Percentiles rank a stretch among this genome's conserved stretches.
phyloP scores from a whole-genome alignment of 2,329 filamentous ascomycete genomes.

The Colletotrichum sp. region DNA sequence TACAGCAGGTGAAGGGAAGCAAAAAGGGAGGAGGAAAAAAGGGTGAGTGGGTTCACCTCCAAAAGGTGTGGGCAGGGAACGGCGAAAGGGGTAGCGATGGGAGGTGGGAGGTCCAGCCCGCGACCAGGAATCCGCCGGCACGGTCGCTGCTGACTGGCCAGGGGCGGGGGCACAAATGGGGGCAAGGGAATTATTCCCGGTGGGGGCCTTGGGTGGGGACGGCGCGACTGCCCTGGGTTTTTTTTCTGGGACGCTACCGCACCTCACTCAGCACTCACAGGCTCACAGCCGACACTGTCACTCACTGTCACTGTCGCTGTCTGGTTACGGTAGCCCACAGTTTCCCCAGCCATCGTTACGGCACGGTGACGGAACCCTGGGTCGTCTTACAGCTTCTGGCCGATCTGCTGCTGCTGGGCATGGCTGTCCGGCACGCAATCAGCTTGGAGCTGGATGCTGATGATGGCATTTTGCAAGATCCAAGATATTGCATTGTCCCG shows the following conservation, averaged over 20 bases:
- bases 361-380: neutral
- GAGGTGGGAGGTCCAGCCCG: constrained; percentile 5
- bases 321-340: neutral
- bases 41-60: neutral
- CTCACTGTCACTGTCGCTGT: neutral
- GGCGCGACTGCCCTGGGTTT: neutral
- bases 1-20: neutral
- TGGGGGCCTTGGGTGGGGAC: neutral
- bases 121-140: neutral
- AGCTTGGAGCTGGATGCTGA: neutral
- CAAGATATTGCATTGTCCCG: neutral
- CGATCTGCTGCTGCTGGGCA: neutral
- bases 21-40: neutral
- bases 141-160: neutral
- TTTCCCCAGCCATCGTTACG: neutral
- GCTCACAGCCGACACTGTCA: neutral
- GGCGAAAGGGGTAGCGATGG: neutral
- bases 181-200: neutral
- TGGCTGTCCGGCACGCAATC: neutral
- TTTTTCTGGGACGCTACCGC: neutral
- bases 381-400: neutral
- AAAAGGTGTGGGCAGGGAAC: neutral
- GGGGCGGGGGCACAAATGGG: neutral
- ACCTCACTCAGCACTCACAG: neutral
- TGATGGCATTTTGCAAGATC: neutral